Evolutionary conservation across 2,329 filamentous ascomycete genomes (phyloP), one percentile per base, ranked within the genome.

Genomic region (Fusarium siculi): DNA sequence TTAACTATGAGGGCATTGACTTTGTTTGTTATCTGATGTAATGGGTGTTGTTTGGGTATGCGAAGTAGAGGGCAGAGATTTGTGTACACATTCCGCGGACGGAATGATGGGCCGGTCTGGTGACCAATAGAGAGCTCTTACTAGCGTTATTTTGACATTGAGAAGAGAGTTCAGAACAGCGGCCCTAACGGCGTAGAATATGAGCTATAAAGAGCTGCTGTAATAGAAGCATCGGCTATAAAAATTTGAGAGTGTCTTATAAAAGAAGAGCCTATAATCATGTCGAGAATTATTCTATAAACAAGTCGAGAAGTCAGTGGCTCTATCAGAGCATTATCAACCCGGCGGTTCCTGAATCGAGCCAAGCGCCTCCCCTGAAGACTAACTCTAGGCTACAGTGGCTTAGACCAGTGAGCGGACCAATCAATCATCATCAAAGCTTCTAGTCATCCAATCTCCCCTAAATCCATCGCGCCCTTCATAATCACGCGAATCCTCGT

Each of bases 291-390:
- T 32, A 8, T 16, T 15, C 9, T 9, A 16, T 9, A n/a, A 15
- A 0, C 15, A 23, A 5, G 9, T 1, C 4, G 4, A 0, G 0
- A 16, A 16, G 34, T 53, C 39, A 53, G 34, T 21, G 2, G 18
- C 9, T 5, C 19, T 53, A 53, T 28, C 10, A 7, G 7, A 7
- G 2, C 1, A 9, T n/a, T 53, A 53, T n/a, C 23, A 9, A 4
- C 1, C 5, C 50, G 50, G 50, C 19, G 4, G 8, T 30, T 54
- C 12, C 50, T 28, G 2, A 18, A 54, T 40, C 1, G 5, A 28
- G 50, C 7, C 34, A 54, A 28, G 50, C 19, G 19, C 8, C 23
- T 54, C 19, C n/a, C 10, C 23, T 54, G 15, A 8, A 54, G 19
- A 39, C 5, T 4, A 40, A 9, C 14, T 40, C n/a, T n/a, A 40